Conservation (phyloP, 1,139 yeast genomes). For the Scheffersomyces quercinus region DNA sequence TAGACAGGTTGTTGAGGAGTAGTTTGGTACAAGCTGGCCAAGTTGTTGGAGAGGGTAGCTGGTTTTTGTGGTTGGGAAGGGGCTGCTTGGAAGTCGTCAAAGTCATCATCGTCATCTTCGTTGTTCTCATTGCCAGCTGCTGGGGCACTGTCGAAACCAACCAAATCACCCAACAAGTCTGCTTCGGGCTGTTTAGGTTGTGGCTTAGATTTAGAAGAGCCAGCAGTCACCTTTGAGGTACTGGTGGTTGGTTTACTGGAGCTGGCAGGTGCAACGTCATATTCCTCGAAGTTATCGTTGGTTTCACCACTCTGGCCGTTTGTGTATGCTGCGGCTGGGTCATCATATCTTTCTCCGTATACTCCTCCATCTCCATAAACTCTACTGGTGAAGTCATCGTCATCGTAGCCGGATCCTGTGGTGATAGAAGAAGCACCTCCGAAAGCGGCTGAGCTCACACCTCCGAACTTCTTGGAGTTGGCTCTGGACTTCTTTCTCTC, state of each 20-base stretch:
- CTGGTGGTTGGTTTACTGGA: conserved; percentile 44
- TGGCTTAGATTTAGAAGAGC: conserved; percentile 20
- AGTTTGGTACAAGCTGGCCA: conserved; percentile 39
- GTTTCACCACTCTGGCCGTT: conserved; percentile 40
- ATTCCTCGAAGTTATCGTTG: conserved; percentile 65
- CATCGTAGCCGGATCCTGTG: conserved; percentile 47
- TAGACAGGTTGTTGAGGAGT: conserved; percentile 18
- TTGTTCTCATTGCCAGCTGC: conserved; percentile 23
- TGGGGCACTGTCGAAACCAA: conserved; percentile 18
- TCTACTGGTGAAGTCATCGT: conserved; percentile 53
- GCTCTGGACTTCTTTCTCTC: conserved; percentile 90
- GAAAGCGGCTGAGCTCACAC: conserved; percentile 55
- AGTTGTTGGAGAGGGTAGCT: conserved; percentile 29
- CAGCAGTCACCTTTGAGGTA: conserved; percentile 44
- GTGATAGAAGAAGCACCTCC: conserved; percentile 50
- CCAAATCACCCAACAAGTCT: conserved; percentile 55
- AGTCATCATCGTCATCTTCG: conserved; percentile 81
- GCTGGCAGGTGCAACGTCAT: conserved; percentile 46
- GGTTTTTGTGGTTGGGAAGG: conserved; percentile 40
- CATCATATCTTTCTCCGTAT: conserved; percentile 68
- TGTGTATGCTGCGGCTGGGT: conserved; percentile 45
- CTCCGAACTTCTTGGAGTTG: conserved; percentile 77
- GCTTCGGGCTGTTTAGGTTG: conserved; percentile 32
- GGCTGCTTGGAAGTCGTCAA: conserved; percentile 93
- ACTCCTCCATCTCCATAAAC: conserved; percentile 85